Evolutionary conservation across 164 flowering plant species (phyloP).

Genomic region (Pachysandra terminalis): DNA sequence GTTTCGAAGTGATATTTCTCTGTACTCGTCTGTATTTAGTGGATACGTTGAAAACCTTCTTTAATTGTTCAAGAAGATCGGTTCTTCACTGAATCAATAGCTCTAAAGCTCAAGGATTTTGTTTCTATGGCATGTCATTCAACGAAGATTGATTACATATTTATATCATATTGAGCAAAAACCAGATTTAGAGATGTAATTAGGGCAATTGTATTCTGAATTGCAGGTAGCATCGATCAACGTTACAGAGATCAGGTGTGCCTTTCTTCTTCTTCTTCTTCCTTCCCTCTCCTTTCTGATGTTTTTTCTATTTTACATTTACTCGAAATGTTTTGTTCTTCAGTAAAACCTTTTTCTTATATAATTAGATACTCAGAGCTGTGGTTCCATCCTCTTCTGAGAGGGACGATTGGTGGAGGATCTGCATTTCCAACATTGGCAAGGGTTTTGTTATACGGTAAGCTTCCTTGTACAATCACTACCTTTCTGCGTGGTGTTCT

Average conservation of each 20-base stretch:
- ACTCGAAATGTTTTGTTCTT: too few relatives aligned
- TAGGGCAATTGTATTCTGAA: not conserved
- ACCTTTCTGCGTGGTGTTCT: not conserved
- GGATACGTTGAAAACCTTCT: not conserved
- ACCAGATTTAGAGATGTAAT: not conserved
- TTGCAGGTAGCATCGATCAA: conserved; percentile 47
- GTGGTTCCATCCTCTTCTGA: conserved; percentile 32
- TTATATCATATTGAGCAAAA: not conserved
- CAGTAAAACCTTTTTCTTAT: not conserved
- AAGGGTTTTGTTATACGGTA: conserved; percentile 61
- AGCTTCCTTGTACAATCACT: too few relatives aligned
- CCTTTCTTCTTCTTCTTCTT: not conserved
- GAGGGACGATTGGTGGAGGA: conserved; percentile 56
- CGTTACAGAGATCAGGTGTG: conserved; percentile 50
- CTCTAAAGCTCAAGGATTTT: not conserved
- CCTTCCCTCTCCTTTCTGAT: too few relatives aligned
- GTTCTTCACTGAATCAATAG: not conserved
- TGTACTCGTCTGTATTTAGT: not conserved
- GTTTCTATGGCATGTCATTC: not conserved
- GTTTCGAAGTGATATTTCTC: not conserved
- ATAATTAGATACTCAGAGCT: conserved; percentile 27
- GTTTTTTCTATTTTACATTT: too few relatives aligned
- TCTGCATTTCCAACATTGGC: conserved; percentile 67
- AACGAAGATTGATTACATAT: not conserved
- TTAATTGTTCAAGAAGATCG: not conserved